A percentile compares a stretch with the other conserved stretches of the same genome.
These are phyloP conservation scores for Lablab purpureus DNA, from an alignment of 306 rosid genomes.

Conservation along the genomic window DNA sequence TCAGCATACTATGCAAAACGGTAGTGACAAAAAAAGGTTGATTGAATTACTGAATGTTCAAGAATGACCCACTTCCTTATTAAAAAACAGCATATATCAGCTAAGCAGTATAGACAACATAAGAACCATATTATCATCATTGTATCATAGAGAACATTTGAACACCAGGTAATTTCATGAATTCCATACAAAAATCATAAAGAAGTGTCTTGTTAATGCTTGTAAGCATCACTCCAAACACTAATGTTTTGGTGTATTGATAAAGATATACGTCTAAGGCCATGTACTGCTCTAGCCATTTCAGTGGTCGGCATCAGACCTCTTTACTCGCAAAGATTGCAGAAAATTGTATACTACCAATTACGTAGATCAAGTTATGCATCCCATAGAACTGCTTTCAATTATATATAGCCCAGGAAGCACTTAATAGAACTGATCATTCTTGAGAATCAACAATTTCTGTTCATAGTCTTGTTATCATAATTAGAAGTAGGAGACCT, in stretches of 20 bases:
- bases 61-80: neutral
- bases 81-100: neutral
- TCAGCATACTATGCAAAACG: neutral
- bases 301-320: slow-evolving; percentile 47
- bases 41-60: neutral
- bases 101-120: slow-evolving; percentile 13
- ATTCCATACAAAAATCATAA: slow-evolving; percentile 20
- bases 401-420: slow-evolving; percentile 60
- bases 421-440: slow-evolving; percentile 54
- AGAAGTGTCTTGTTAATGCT: slow-evolving; percentile 25
- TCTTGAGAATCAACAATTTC: slow-evolving; percentile 66
- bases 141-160: neutral
- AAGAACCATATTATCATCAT: slow-evolving; percentile 8
- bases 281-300: slow-evolving; percentile 45
- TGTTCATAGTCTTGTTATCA: slow-evolving; percentile 74
- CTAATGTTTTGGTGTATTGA: slow-evolving; percentile 37
- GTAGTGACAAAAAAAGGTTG: neutral
- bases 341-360: slow-evolving; percentile 47
- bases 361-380: slow-evolving; percentile 52
- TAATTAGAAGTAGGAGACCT: slow-evolving; percentile 77
- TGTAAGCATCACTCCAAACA: slow-evolving; percentile 20
- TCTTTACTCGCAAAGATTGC: slow-evolving; percentile 46
- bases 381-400: slow-evolving; percentile 56
- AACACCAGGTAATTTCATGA: neutral
- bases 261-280: slow-evolving; percentile 37